phyloP scores from a whole-genome alignment of 768 basidiomycete genomes.

The Saitozyma podzolica region DNA sequence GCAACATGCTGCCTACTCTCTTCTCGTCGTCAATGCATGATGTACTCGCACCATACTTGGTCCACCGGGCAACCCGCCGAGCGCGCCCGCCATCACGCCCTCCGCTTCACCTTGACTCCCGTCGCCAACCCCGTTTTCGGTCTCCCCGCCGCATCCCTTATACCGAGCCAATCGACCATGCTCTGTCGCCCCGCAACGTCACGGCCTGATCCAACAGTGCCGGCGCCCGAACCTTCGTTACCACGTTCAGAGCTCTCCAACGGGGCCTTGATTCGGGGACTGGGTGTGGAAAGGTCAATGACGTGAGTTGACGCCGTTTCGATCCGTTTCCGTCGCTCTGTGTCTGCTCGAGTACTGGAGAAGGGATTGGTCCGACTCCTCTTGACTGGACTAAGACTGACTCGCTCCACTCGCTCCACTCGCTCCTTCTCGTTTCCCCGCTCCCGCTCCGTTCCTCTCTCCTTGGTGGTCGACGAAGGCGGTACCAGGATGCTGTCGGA shows the following conservation, averaged over 20 bases:
- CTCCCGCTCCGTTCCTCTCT: background rate
- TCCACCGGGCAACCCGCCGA: too few species aligned
- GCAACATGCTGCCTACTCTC: too few species aligned
- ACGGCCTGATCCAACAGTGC: background rate
- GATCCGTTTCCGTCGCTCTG: constrained; percentile 15
- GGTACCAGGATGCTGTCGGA: background rate
- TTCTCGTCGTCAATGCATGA: too few species aligned
- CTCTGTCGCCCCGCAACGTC: constrained; percentile 9
- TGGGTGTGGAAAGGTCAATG: background rate
- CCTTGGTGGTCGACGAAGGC: background rate
- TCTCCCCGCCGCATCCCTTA: constrained; percentile 30
- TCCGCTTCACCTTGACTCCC: constrained; percentile 27
- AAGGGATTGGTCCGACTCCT: constrained; percentile 33
- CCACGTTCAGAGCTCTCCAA: too few species aligned
- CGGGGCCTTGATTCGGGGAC: too few species aligned
- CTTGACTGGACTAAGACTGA: constrained; percentile 8
- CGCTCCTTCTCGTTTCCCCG: background rate
- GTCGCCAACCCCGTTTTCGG: constrained; percentile 28
- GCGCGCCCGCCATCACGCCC: constrained; percentile 11
- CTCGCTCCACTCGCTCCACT: background rate
- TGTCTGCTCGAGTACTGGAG: constrained; percentile 14
- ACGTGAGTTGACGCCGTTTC: background rate
- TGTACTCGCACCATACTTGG: too few species aligned
- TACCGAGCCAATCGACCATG: constrained; percentile 18
- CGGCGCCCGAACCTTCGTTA: too few species aligned